Evolutionary conservation across 140 eudicot genomes (phyloP).

Genomic region (Eryngium alpinum): DNA sequence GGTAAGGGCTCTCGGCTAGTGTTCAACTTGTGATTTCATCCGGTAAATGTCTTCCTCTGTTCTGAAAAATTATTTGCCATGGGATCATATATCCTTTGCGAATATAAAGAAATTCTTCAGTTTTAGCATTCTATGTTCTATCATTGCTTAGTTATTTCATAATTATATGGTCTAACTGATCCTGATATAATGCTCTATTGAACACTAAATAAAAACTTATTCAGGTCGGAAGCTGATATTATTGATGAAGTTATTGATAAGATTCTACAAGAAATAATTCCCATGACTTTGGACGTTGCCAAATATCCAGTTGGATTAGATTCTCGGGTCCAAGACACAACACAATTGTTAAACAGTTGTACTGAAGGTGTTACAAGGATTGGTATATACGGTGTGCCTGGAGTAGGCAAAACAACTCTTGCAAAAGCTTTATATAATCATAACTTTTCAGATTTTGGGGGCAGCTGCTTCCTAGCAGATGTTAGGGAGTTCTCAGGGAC

Average conservation of each 20-base stretch:
- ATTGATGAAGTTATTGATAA: neutral
- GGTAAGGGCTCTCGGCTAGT: too few relatives aligned
- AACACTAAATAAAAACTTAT: too few relatives aligned
- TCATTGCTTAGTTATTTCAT: neutral
- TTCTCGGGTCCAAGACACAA: neutral
- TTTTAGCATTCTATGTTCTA: too few relatives aligned
- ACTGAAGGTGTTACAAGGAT: neutral
- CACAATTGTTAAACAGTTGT: neutral
- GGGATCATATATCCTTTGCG: too few relatives aligned
- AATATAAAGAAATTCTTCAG: too few relatives aligned
- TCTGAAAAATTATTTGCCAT: too few relatives aligned
- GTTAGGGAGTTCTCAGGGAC: neutral
- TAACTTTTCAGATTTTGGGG: neutral
- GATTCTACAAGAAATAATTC: neutral
- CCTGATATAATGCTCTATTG: neutral
- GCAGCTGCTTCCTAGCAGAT: slow-evolving; percentile 13
- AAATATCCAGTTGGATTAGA: neutral
- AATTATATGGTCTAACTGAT: neutral
- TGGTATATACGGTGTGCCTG: neutral
- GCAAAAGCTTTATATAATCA: neutral
- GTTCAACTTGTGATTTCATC: too few relatives aligned
- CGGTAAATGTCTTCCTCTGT: too few relatives aligned
- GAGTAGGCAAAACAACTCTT: neutral
- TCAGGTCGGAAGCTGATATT: neutral
- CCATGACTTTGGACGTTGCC: neutral